These are phyloP conservation scores for Anaeramoeba flamelloides DNA, from an alignment of 78 protist genomes.

Conservation along the genomic window DNA sequence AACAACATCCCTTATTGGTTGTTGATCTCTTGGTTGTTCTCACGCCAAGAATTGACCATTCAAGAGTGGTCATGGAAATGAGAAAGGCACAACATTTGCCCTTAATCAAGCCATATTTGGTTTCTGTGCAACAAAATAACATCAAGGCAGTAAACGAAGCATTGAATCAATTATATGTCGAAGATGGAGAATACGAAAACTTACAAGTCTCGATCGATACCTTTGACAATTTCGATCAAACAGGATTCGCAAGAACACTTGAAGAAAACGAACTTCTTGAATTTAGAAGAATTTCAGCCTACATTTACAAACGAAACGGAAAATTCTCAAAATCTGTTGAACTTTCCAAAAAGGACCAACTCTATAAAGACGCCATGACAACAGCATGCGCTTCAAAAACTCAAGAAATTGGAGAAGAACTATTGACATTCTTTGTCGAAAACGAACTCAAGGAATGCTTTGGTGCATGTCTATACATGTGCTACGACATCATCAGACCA, in stretches of 20 bases:
- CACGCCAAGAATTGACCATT: constrained; percentile 60
- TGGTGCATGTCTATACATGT: constrained; percentile 79
- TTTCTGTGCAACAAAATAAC: constrained; percentile 54
- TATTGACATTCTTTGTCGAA: constrained; percentile 78
- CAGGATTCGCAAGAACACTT: constrained; percentile 57
- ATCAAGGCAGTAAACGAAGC: constrained; percentile 74
- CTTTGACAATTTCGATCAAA: constrained; percentile 57
- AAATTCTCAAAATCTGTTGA: constrained; percentile 64
- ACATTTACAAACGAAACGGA: constrained; percentile 51
- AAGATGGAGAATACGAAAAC: constrained; percentile 85
- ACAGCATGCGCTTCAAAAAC: constrained; percentile 76
- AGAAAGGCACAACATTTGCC: constrained; percentile 29
- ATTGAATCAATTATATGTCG: constrained; percentile 69
- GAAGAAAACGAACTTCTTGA: constrained; percentile 84
- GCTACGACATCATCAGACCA: constrained; percentile 73
- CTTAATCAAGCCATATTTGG: constrained; percentile 71
- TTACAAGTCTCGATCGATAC: constrained; percentile 62
- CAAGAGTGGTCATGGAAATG: constrained; percentile 43
- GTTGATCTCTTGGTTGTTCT: constrained; percentile 64
- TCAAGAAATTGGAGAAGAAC: constrained; percentile 58
- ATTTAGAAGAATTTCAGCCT: constrained; percentile 78
- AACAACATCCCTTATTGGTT: constrained; percentile 50
- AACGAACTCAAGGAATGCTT: constrained; percentile 54
- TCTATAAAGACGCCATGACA: constrained; percentile 83
- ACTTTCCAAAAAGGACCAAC: constrained; percentile 76